phyloP scores from a whole-genome alignment of 352 stramenopile species.

The Phytopythium helicoides region DNA sequence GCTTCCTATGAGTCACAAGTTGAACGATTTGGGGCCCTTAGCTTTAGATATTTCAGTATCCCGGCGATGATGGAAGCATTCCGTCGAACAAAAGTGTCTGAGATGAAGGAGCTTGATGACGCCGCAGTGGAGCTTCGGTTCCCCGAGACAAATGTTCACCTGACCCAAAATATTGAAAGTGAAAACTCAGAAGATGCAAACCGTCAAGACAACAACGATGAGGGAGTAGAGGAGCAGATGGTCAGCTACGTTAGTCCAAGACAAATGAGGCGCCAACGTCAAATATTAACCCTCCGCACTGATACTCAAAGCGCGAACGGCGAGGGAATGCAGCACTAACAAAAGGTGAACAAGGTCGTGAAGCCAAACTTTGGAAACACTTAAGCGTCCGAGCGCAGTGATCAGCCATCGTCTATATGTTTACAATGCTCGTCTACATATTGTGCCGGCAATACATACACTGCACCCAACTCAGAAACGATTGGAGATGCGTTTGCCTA shows the following conservation, averaged over 20 bases:
- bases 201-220: neutral
- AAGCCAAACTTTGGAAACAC: too few species aligned
- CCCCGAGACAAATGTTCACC: neutral
- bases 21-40: slow-evolving; percentile 32
- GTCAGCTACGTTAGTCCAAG: slow-evolving; percentile 5
- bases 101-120: slow-evolving; percentile 1
- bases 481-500: slow-evolving; percentile 9
- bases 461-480: neutral
- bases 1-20: slow-evolving; percentile 52
- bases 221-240: slow-evolving; percentile 2
- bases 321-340: too few species aligned
- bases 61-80: slow-evolving; percentile 53
- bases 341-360: too few species aligned
- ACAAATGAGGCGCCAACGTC: neutral
- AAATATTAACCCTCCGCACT: neutral
- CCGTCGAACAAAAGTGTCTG: slow-evolving; percentile 23
- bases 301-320: too few species aligned
- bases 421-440: slow-evolving; percentile 2
- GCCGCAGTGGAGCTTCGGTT: neutral
- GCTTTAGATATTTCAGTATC: slow-evolving; percentile 44
- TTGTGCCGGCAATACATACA: neutral
- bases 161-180: too few species aligned
- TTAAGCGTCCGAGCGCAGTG: neutral
- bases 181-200: neutral
- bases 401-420: neutral